Conservation (phyloP, 192 early-diverging fungal species). For the Coemansia sp. region DNA sequence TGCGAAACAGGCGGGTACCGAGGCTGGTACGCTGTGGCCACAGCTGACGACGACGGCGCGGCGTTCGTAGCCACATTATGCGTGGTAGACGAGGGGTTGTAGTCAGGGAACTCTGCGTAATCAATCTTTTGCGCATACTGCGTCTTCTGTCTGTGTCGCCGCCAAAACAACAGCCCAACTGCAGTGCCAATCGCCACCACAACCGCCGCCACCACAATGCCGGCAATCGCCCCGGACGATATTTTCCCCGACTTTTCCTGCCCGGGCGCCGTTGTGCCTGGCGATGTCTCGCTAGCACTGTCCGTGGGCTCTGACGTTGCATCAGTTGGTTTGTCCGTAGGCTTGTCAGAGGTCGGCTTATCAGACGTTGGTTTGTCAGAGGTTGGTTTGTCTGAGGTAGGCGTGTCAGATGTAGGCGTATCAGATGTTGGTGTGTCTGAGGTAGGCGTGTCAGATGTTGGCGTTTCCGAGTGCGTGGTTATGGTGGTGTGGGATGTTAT, state of each 20-base stretch:
- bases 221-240: conserved; percentile 34
- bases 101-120: conserved; percentile 48
- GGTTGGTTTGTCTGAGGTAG: background rate
- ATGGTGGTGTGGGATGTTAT: conserved; percentile 1
- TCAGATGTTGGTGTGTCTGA: background rate
- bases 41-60: conserved; percentile 1
- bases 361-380: background rate
- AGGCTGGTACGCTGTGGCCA: conserved; percentile 2
- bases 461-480: background rate
- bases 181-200: conserved; percentile 14
- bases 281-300: background rate
- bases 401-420: too few relatives aligned
- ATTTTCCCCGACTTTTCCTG: conserved; percentile 5
- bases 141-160: conserved; percentile 40
- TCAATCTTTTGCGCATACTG: conserved; percentile 36
- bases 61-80: background rate
- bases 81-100: conserved; percentile 29
- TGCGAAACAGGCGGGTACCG: background rate
- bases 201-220: conserved; percentile 33
- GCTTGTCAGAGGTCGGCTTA: background rate
- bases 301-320: background rate
- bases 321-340: background rate
- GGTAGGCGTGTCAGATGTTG: background rate
- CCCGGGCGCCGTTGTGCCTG: background rate
- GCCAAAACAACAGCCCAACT: conserved; percentile 42